Percentiles rank a stretch among this genome's conserved stretches.
Evolutionary conservation across 2,329 filamentous ascomycete genomes (phyloP).

Genomic region (Xylaria digitata): DNA sequence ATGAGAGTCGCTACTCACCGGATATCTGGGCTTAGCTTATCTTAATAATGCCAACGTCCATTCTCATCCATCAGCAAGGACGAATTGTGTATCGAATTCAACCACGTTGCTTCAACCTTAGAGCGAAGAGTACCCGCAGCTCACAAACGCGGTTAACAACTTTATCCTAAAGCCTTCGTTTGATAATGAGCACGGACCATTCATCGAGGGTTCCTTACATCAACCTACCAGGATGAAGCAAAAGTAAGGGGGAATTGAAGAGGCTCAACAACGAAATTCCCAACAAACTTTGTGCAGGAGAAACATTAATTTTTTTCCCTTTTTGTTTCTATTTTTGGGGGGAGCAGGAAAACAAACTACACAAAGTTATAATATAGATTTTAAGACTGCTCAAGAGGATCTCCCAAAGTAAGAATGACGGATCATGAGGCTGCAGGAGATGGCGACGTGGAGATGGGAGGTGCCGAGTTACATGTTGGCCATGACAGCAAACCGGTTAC

Average conservation of each 20-base stretch:
- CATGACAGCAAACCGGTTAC: constrained; percentile 37
- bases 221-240: constrained; percentile 35
- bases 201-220: constrained; percentile 18
- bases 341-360: background rate
- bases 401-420: constrained; percentile 34
- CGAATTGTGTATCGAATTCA: background rate
- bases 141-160: background rate
- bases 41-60: constrained; percentile 9
- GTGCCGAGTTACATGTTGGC: constrained; percentile 34
- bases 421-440: constrained; percentile 37
- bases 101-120: background rate
- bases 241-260: constrained; percentile 25
- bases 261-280: background rate
- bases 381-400: background rate
- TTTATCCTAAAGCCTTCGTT: background rate
- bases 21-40: background rate
- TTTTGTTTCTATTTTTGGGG: background rate
- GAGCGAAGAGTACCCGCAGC: background rate
- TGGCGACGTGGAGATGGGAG: constrained; percentile 48
- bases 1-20: background rate
- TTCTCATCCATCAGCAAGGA: constrained; percentile 6
- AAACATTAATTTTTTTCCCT: too few relatives aligned
- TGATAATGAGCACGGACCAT: constrained; percentile 34
- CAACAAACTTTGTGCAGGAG: background rate
- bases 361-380: background rate